A percentile compares a stretch with the other conserved stretches of the same genome.
Conservation (phyloP, 2,329 filamentous ascomycete genomes). For the Fusarium phyllophilum region DNA sequence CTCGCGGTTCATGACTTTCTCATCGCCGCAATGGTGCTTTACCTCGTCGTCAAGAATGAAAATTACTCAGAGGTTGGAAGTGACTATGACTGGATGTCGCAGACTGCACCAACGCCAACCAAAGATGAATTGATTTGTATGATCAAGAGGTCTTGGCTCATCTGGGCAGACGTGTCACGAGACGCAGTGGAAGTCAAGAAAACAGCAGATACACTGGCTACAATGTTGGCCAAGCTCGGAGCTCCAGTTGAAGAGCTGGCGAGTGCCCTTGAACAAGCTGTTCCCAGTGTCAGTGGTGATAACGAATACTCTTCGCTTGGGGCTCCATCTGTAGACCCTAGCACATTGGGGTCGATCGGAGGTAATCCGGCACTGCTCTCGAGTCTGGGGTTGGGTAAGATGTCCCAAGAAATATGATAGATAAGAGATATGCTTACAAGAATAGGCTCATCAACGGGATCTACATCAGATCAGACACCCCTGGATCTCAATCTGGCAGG, state of each 20-base stretch:
- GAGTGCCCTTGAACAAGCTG: neutral
- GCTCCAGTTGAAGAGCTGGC: slow-evolving; percentile 40
- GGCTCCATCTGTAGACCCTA: slow-evolving; percentile 33
- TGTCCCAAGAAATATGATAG: neutral
- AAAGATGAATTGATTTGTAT: slow-evolving; percentile 54
- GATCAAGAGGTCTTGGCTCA: slow-evolving; percentile 55
- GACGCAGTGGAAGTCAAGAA: slow-evolving; percentile 55
- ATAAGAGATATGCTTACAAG: slow-evolving; percentile 26
- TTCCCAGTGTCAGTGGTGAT: slow-evolving; percentile 3
- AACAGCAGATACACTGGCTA: slow-evolving; percentile 57
- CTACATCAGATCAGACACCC: slow-evolving; percentile 31
- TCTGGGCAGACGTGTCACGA: slow-evolving; percentile 56
- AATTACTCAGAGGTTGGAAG: slow-evolving; percentile 51
- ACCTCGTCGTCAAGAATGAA: slow-evolving; percentile 60
- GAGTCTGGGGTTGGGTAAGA: slow-evolving; percentile 39
- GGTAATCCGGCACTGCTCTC: slow-evolving; percentile 36
- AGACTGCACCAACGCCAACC: slow-evolving; percentile 46
- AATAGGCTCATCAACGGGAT: slow-evolving; percentile 31
- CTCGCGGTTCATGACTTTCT: slow-evolving; percentile 70
- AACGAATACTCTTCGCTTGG: slow-evolving; percentile 32
- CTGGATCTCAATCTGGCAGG: slow-evolving; percentile 35
- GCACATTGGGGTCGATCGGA: slow-evolving; percentile 32
- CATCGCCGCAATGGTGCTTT: slow-evolving; percentile 69
- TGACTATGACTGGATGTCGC: slow-evolving; percentile 49
- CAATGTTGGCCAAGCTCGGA: slow-evolving; percentile 57